phyloP scores from a whole-genome alignment of 2,329 filamentous ascomycete genomes.

The Ilyonectria mors-panacis region DNA sequence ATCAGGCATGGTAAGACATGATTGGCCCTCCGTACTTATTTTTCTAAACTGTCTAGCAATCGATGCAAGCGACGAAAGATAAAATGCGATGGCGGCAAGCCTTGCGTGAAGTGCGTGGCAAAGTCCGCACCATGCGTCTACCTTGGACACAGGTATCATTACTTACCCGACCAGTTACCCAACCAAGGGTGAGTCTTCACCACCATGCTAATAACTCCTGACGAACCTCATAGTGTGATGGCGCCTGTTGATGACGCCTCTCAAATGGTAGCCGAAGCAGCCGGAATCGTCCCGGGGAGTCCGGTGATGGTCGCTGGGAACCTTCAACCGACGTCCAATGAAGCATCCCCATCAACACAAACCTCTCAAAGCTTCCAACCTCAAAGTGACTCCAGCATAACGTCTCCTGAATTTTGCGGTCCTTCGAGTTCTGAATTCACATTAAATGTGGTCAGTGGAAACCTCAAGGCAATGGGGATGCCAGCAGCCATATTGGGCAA shows the following conservation, averaged over 20 bases:
- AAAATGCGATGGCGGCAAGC: constrained; percentile 15
- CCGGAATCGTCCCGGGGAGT: too few species aligned
- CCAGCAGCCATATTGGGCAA: constrained; percentile 20
- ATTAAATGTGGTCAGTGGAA: constrained; percentile 16
- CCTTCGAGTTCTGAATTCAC: constrained; percentile 26
- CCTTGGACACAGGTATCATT: background rate
- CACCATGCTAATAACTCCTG: background rate
- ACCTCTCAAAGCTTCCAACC: background rate
- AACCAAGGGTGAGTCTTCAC: background rate
- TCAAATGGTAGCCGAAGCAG: too few species aligned
- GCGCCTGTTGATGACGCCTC: too few species aligned
- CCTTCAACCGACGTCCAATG: background rate
- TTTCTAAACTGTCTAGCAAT: background rate
- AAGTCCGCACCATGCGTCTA: background rate
- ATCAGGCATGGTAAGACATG: constrained; percentile 13
- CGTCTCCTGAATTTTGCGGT: constrained; percentile 21
- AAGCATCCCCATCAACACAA: background rate
- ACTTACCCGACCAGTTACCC: too few species aligned
- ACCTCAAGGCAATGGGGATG: constrained; percentile 23
- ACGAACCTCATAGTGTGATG: too few species aligned
- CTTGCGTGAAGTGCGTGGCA: background rate
- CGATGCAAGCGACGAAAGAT: constrained; percentile 20
- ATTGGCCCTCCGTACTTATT: background rate
- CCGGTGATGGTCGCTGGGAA: background rate
- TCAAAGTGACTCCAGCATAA: background rate